Percentiles rank a stretch among this genome's conserved stretches.
Conservation (phyloP, 2,329 filamentous ascomycete genomes). For the Stagonosporopsis cucurbitacearum region DNA sequence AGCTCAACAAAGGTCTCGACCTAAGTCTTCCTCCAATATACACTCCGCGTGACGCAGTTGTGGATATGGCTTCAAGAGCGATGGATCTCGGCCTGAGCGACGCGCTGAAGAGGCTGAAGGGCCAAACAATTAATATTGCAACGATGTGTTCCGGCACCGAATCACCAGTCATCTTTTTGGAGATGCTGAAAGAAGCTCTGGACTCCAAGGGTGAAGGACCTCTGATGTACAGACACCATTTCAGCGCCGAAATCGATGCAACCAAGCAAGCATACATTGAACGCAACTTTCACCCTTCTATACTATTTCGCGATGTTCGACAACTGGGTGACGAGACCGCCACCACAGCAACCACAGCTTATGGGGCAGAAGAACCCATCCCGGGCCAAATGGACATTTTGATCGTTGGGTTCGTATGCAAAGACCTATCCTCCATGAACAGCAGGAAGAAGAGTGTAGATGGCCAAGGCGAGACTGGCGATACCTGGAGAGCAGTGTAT, state of each 20-base stretch:
- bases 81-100: conserved; percentile 41
- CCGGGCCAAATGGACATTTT: conserved; percentile 68
- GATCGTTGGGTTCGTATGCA: conserved; percentile 76
- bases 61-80: conserved; percentile 54
- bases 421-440: conserved; percentile 75
- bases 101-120: conserved; percentile 45
- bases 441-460: conserved; percentile 59
- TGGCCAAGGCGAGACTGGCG: conserved; percentile 67
- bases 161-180: conserved; percentile 70
- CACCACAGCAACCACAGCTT: conserved; percentile 67
- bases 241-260: conserved; percentile 56
- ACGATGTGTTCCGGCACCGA: conserved; percentile 84
- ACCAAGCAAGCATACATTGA: conserved; percentile 58
- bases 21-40: conserved; percentile 54
- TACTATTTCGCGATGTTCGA: conserved; percentile 55
- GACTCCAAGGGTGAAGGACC: conserved; percentile 11
- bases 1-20: conserved; percentile 36
- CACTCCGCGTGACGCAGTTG: conserved; percentile 58
- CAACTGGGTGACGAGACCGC: conserved; percentile 55
- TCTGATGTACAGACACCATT: conserved; percentile 48
- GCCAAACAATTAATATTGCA: conserved; percentile 60
- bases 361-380: conserved; percentile 65
- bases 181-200: conserved; percentile 56
- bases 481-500: conserved; percentile 69
- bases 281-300: conserved; percentile 51